Percentiles rank a stretch among this genome's conserved stretches.
phyloP scores from a whole-genome alignment of 2,329 filamentous ascomycete species.

The Huntiella bhutanensis region DNA sequence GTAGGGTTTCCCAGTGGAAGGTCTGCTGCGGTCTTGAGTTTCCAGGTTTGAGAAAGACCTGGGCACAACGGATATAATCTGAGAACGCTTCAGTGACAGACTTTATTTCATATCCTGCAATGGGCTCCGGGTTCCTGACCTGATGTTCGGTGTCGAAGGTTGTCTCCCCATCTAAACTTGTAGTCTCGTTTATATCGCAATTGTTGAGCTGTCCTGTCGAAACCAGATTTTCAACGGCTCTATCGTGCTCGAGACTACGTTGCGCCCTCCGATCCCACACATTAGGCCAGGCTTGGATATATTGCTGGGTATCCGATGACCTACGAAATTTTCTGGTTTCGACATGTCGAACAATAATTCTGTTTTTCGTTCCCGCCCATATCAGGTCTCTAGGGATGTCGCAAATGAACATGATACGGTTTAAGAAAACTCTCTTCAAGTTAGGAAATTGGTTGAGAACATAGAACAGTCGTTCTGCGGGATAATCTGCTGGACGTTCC shows the following conservation, averaged over 20 bases:
- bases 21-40: too few species aligned
- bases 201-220: too few species aligned
- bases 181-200: not conserved
- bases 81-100: not conserved
- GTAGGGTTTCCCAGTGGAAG: too few species aligned
- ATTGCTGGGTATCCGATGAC: not conserved
- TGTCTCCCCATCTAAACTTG: not conserved
- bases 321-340: not conserved
- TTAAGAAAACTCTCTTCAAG: slow-evolving; percentile 6
- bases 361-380: slow-evolving; percentile 3
- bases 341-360: not conserved
- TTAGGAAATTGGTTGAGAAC: slow-evolving; percentile 3
- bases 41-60: too few species aligned
- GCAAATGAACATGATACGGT: not conserved
- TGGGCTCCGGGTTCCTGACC: not conserved
- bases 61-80: too few species aligned
- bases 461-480: not conserved
- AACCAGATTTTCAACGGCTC: not conserved
- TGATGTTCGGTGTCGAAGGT: not conserved
- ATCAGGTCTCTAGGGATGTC: not conserved
- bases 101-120: not conserved
- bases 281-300: not conserved
- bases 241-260: not conserved
- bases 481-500: too few species aligned
- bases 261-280: not conserved